Percentiles rank a stretch among this genome's conserved stretches.
Evolutionary conservation across 2,329 filamentous ascomycete species (phyloP).

Genomic region (Hypoxylon rubiginosum): DNA sequence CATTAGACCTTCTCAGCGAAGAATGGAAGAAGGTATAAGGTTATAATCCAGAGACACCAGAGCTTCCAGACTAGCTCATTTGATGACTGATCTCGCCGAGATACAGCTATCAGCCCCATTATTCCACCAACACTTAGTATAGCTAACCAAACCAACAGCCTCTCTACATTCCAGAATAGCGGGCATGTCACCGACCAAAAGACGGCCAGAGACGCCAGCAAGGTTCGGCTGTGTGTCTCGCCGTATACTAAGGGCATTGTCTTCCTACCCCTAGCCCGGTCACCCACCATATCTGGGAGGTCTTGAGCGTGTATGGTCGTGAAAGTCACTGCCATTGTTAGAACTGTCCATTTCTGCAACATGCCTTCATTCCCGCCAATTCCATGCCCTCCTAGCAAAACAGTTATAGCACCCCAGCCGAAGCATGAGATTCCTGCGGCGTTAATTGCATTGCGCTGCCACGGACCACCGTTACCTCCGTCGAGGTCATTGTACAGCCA

Average conservation of each 20-base stretch:
- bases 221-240: slow-evolving; percentile 28
- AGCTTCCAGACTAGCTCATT: slow-evolving; percentile 27
- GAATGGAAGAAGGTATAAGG: slow-evolving; percentile 21
- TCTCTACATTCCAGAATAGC: too few species aligned
- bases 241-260: slow-evolving; percentile 49
- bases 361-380: slow-evolving; percentile 18
- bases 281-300: slow-evolving; percentile 43
- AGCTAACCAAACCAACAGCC: too few species aligned
- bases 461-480: slow-evolving; percentile 41
- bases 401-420: slow-evolving; percentile 46
- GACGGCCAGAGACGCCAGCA: not conserved
- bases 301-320: slow-evolving; percentile 51
- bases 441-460: slow-evolving; percentile 48
- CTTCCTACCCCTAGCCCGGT: slow-evolving; percentile 45
- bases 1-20: slow-evolving; percentile 10
- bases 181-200: not conserved
- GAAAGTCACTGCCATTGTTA: slow-evolving; percentile 43
- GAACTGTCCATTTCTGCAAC: slow-evolving; percentile 41
- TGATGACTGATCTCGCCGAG: not conserved
- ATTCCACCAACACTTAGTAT: not conserved
- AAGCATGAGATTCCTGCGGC: slow-evolving; percentile 49
- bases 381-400: too few species aligned
- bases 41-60: slow-evolving; percentile 31
- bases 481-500: slow-evolving; percentile 53
- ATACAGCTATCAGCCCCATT: too few species aligned